Evolutionary conservation across 371 early-diverging fungal genomes (phyloP), one percentile per base, ranked within the genome.

Genomic region (Lichtheimia ornata): DNA sequence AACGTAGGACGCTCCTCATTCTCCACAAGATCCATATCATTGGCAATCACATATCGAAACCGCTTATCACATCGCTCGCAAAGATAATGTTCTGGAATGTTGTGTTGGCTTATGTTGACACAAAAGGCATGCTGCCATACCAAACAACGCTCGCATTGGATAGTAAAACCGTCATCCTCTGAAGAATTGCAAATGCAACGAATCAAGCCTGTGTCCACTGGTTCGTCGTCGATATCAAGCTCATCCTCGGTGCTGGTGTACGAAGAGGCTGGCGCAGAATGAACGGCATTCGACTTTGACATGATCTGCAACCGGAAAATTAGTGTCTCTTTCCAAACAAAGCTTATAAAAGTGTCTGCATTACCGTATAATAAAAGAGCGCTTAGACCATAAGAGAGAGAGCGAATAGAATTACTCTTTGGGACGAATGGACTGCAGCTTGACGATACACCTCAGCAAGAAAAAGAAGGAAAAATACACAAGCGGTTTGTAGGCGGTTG

Each of bases 131-230:
- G 98, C 70, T 98, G 98, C 98, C 98, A 98, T 2, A 94, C 94
- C 2, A 85, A 67, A 75, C 98, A 98, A 47, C 83, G 75, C 53
- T 98, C 98, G 74, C 98, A 98, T 65, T 97, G 96, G 47, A 99
- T 94, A 2, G 98, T 99, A 56, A 92, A 98, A 41, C 99, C 99
- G 81, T 99, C 99, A 76, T 99, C 99, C 57, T 96, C 94, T 35
- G 86, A 84, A 54, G 84, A 88, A 27, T 86, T 88, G 78, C 99
- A 99, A 53, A 99, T 92, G 75, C 99, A 97, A 28, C 97, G 91
- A 69, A 99, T 94, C 17, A 91, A 82, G 5, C 92, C 95, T 22
- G 92, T 91, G 71, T 94, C 91, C n/a, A 69, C 58, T 13, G 73
- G 67, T 50, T 69, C 69, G 58, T 67, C 63, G 42, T 68, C 68